Evolutionary conservation across 192 early-diverging fungal genomes (phyloP).

Genomic region (Mortierella antarctica): DNA sequence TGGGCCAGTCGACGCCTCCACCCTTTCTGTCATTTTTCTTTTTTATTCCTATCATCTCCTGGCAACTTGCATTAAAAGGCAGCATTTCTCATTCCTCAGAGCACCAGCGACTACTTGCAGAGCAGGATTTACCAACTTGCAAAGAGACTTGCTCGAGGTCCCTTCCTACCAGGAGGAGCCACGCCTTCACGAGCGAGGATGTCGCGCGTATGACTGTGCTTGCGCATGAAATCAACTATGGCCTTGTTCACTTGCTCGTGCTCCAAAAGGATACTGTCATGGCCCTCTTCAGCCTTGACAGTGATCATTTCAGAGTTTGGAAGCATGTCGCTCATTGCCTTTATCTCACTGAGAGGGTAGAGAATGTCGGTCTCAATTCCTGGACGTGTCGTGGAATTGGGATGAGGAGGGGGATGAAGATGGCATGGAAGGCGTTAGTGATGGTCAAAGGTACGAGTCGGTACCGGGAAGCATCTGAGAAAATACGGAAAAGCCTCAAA

Average conservation of each 20-base stretch:
- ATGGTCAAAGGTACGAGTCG: no score
- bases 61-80: neutral
- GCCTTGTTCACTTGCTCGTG: slow-evolving; percentile 89
- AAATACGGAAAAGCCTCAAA: neutral
- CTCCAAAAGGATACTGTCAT: slow-evolving; percentile 97
- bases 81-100: neutral
- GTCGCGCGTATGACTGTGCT: slow-evolving; percentile 67
- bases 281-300: slow-evolving; percentile 91
- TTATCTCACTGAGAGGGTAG: slow-evolving; percentile 91
- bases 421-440: no score
- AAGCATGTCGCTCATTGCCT: slow-evolving; percentile 86
- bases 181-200: slow-evolving; percentile 6
- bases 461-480: neutral
- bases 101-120: neutral
- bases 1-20: neutral
- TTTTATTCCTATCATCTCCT: neutral
- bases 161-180: neutral
- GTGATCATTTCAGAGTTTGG: slow-evolving; percentile 83
- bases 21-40: neutral
- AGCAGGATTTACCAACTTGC: slow-evolving; percentile 14
- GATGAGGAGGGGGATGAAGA: no score
- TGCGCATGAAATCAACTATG: slow-evolving; percentile 79
- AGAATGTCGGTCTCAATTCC: slow-evolving; percentile 93
- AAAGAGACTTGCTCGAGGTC: slow-evolving; percentile 22
- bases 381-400: slow-evolving; percentile 10